phyloP scores from a whole-genome alignment of 345 rosid species.

The Raphanus raphanistrum region DNA sequence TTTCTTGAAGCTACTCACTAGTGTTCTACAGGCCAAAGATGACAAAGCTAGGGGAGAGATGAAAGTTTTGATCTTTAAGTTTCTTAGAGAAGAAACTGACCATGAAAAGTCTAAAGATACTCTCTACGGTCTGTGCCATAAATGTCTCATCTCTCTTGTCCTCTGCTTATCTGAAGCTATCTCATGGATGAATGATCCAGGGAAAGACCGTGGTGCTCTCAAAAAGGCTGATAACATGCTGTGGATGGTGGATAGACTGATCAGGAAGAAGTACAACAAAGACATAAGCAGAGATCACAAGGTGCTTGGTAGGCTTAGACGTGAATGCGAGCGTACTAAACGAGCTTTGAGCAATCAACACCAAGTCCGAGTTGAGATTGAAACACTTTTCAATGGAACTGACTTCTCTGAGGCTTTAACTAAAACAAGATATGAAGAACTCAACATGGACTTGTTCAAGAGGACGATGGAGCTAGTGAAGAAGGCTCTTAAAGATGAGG shows the following conservation, averaged over 20 bases:
- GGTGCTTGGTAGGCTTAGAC: conserved; percentile 52
- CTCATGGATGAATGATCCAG: conserved; percentile 47
- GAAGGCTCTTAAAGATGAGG: too few species aligned
- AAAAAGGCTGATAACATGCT: conserved; percentile 87
- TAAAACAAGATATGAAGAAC: too few species aligned
- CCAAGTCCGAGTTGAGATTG: conserved; percentile 11
- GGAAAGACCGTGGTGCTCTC: conserved; percentile 59
- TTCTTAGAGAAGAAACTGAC: conserved; percentile 63
- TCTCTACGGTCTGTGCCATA: conserved; percentile 71
- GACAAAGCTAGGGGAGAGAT: conserved; percentile 87
- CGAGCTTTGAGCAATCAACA: conserved; percentile 54
- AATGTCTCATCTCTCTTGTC: conserved; percentile 69
- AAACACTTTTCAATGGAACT: too few species aligned
- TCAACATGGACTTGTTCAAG: too few species aligned
- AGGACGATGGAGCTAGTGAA: too few species aligned
- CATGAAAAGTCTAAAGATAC: conserved; percentile 63
- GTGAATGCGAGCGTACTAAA: conserved; percentile 59
- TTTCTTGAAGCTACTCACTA: conserved; percentile 56
- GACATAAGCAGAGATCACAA: conserved; percentile 50
- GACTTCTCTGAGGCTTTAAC: too few species aligned
- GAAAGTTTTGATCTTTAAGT: conserved; percentile 66
- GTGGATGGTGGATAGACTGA: conserved; percentile 72
- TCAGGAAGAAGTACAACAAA: conserved; percentile 48
- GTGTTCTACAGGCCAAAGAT: conserved; percentile 80
- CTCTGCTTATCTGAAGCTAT: conserved; percentile 80